phyloP scores from a whole-genome alignment of 2,329 filamentous ascomycete genomes.

The Waltergamsia citrina region DNA sequence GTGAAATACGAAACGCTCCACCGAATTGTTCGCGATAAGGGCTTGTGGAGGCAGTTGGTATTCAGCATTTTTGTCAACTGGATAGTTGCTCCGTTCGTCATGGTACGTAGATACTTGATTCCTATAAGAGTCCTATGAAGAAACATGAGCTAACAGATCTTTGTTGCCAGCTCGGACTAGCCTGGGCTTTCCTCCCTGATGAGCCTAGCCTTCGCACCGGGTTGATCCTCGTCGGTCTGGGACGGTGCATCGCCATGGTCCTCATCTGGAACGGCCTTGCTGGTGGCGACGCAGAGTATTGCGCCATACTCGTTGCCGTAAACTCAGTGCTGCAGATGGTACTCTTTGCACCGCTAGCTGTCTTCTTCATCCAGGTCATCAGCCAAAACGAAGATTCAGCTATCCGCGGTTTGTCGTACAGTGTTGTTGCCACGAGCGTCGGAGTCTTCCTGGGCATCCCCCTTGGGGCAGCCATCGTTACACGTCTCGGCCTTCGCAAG shows the following conservation, averaged over 20 bases:
- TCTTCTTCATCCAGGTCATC: conserved; percentile 64
- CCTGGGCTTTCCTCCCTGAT: conserved; percentile 60
- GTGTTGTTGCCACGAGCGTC: conserved; percentile 67
- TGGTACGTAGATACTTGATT: too few relatives aligned
- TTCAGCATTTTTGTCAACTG: conserved; percentile 75
- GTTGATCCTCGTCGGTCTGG: conserved; percentile 73
- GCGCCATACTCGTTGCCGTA: conserved; percentile 67
- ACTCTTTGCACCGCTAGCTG: conserved; percentile 58
- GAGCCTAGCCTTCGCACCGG: conserved; percentile 50
- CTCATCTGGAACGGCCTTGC: conserved; percentile 63
- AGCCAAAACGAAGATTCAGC: conserved; percentile 31
- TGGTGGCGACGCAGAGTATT: conserved; percentile 72
- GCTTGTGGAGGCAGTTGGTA: conserved; percentile 68
- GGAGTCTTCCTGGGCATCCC: conserved; percentile 81
- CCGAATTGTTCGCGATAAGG: conserved; percentile 47
- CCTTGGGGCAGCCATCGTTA: conserved; percentile 68
- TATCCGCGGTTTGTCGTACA: conserved; percentile 40
- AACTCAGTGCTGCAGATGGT: conserved; percentile 70
- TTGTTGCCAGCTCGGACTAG: conserved; percentile 50
- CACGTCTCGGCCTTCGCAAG: conserved; percentile 51
- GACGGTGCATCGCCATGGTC: conserved; percentile 79
- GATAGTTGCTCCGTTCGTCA: conserved; percentile 73
- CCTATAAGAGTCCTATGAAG: too few relatives aligned
- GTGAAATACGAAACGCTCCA: conserved; percentile 71
- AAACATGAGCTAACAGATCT: too few relatives aligned